A percentile compares a stretch with the other conserved stretches of the same genome.
Evolutionary conservation across 495 filamentous ascomycete genomes (phyloP).

Genomic region (Talaromyces liani): DNA sequence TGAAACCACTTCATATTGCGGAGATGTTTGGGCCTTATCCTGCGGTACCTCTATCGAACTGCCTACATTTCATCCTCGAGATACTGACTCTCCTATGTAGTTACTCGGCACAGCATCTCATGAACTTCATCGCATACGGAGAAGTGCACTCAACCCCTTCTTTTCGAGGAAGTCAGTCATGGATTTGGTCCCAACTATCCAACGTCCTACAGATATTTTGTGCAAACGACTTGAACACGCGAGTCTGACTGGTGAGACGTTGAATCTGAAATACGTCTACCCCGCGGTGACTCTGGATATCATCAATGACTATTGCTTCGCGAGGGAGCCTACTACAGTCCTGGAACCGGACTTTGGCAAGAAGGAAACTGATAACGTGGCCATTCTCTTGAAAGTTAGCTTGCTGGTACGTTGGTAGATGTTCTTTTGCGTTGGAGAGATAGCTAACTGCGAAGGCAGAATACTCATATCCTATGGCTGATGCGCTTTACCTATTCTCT

Average conservation of each 20-base stretch:
- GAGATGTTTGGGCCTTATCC: neutral
- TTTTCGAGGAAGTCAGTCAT: slow-evolving; percentile 1
- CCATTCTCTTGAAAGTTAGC: neutral
- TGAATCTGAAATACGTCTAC: slow-evolving; percentile 6
- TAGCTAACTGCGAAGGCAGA: neutral
- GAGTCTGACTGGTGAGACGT: neutral
- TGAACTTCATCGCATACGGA: slow-evolving; percentile 22
- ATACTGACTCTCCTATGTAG: neutral
- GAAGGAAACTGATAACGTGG: neutral
- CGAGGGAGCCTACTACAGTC: slow-evolving; percentile 7
- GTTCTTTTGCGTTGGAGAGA: neutral
- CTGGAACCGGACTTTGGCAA: neutral
- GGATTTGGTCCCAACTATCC: neutral
- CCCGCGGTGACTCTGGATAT: slow-evolving; percentile 30
- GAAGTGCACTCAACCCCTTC: slow-evolving; percentile 18
- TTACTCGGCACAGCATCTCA: slow-evolving; percentile 28
- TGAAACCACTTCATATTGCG: neutral
- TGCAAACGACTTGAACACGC: neutral
- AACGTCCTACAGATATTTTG: neutral
- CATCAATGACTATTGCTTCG: slow-evolving; percentile 34
- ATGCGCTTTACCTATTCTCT: neutral
- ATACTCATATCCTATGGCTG: slow-evolving; percentile 7
- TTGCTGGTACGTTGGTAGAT: slow-evolving; percentile 4
- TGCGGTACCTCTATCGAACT: neutral
- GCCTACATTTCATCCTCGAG: neutral